phyloP scores from a whole-genome alignment of 306 rosid genomes.

The Adenanthera pavonina region DNA sequence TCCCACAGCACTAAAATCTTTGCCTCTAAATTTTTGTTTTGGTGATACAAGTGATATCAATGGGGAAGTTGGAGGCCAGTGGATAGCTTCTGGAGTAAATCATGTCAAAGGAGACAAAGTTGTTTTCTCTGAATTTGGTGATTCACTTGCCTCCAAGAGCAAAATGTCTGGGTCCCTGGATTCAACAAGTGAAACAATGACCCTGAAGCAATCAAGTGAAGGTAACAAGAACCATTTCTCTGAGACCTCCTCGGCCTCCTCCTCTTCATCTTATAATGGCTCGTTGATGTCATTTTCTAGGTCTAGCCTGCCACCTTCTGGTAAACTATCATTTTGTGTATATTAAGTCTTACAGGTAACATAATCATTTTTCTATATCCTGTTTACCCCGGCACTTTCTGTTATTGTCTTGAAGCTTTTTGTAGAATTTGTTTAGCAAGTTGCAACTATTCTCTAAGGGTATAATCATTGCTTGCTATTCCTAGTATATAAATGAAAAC shows the following conservation, averaged over 20 bases:
- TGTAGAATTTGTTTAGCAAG: slow-evolving; percentile 1
- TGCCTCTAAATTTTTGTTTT: slow-evolving; percentile 35
- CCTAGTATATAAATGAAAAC: background rate
- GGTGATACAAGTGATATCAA: slow-evolving; percentile 37
- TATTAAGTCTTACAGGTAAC: slow-evolving; percentile 32
- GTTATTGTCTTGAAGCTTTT: slow-evolving; percentile 11
- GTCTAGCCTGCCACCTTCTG: slow-evolving; percentile 43
- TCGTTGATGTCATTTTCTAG: slow-evolving; percentile 49
- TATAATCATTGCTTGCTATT: background rate
- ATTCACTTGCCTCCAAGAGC: slow-evolving; percentile 46
- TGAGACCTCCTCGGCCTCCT: slow-evolving; percentile 40
- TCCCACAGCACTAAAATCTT: slow-evolving; percentile 46
- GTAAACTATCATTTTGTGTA: slow-evolving; percentile 34
- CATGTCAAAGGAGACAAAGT: slow-evolving; percentile 44
- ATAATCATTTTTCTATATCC: background rate
- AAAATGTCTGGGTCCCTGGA: slow-evolving; percentile 41
- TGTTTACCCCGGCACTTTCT: slow-evolving; percentile 11
- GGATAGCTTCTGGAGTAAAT: slow-evolving; percentile 47
- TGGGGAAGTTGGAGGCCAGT: slow-evolving; percentile 48
- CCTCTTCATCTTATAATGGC: slow-evolving; percentile 40
- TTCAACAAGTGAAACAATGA: slow-evolving; percentile 30
- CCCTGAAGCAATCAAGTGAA: slow-evolving; percentile 40
- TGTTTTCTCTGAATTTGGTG: background rate
- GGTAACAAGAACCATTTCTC: slow-evolving; percentile 39
- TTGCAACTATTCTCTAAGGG: slow-evolving; percentile 5